These are phyloP conservation scores for Globisporangium apiculatum DNA, from an alignment of 352 stramenopile species.

Conservation along the genomic window DNA sequence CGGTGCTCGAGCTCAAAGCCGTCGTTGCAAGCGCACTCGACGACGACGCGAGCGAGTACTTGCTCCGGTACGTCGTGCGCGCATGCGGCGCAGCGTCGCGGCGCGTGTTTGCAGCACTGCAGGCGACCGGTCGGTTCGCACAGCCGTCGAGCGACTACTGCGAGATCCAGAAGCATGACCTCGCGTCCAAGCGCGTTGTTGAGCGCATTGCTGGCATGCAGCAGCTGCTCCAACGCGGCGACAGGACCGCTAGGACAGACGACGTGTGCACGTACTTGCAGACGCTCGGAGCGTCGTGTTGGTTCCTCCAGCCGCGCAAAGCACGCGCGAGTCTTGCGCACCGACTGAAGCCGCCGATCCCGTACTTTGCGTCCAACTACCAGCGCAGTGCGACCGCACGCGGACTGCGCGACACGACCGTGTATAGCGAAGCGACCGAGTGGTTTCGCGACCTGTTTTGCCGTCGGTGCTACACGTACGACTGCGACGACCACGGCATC, in stretches of 20 bases:
- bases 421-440: conserved; percentile 58
- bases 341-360: conserved; percentile 35
- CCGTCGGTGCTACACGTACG: conserved; percentile 85
- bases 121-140: conserved; percentile 20
- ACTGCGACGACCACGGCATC: conserved; percentile 87
- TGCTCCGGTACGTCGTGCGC: conserved; percentile 44
- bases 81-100: conserved; percentile 30
- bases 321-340: conserved; percentile 14
- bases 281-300: conserved; percentile 13
- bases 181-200: conserved; percentile 12
- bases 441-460: conserved; percentile 87
- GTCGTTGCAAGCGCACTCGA: conserved; percentile 29
- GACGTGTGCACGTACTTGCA: conserved; percentile 4
- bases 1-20: conserved; percentile 25
- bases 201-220: conserved; percentile 22
- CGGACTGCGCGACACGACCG: conserved; percentile 29
- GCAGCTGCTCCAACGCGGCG: not conserved
- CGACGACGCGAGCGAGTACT: conserved; percentile 52
- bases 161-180: conserved; percentile 33
- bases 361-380: conserved; percentile 55
- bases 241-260: not conserved
- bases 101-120: conserved; percentile 41
- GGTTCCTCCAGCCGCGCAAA: conserved; percentile 24
- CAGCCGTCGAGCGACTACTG: conserved; percentile 37
- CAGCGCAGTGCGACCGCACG: conserved; percentile 17